Evolutionary conservation across 2,329 filamentous ascomycete species (phyloP).

Genomic region (Talaromyces funiculosus): DNA sequence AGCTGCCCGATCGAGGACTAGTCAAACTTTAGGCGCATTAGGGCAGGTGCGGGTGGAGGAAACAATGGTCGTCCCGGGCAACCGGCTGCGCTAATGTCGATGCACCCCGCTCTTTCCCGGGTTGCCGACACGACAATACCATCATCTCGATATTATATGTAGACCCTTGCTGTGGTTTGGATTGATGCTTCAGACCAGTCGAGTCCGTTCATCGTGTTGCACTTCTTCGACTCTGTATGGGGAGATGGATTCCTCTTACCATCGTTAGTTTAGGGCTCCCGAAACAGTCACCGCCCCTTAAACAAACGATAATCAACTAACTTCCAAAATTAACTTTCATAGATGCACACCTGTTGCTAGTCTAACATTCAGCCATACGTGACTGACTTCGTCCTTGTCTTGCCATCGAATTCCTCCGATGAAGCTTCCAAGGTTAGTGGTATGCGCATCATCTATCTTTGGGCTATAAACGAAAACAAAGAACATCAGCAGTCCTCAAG

Average conservation of each 20-base stretch:
- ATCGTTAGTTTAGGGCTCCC: background rate
- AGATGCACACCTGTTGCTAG: background rate
- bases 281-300: background rate
- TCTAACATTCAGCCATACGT: background rate
- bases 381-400: background rate
- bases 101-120: background rate
- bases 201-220: too few relatives aligned
- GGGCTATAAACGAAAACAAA: background rate
- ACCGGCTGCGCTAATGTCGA: slow-evolving; percentile 11
- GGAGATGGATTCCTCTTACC: background rate
- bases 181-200: background rate
- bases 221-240: background rate
- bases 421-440: background rate
- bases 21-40: background rate
- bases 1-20: slow-evolving; percentile 6
- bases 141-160: background rate
- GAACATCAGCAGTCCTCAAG: background rate
- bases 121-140: background rate
- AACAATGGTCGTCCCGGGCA: slow-evolving; percentile 10
- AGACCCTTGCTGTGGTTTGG: background rate
- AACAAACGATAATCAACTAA: background rate
- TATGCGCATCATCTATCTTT: background rate
- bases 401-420: background rate
- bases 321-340: background rate
- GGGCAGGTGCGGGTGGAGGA: background rate